These are phyloP conservation scores for Thinopyrum obtusiflorum DNA, from an alignment of 202 grass and related monocot species.

Conservation along the genomic window DNA sequence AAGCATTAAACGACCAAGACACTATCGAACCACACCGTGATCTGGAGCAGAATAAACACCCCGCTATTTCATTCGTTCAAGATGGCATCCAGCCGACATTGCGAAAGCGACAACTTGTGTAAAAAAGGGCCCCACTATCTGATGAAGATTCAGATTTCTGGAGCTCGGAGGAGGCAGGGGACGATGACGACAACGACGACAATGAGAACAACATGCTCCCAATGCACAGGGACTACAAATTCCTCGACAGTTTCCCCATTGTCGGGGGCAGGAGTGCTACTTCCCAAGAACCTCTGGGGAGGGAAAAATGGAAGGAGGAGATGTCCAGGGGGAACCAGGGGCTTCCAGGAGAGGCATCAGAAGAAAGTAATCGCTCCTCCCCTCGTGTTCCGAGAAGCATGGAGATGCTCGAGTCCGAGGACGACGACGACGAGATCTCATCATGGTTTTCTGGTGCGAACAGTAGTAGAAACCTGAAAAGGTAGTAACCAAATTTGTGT, in stretches of 20 bases:
- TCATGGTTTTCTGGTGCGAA: constrained; percentile 34
- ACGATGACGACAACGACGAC: not conserved
- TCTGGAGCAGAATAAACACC: constrained; percentile 36
- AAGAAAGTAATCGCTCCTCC: constrained; percentile 10
- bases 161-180: constrained; percentile 40
- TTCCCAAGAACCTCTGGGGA: constrained; percentile 54
- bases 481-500: not conserved
- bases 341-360: not conserved
- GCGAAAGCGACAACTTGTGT: constrained; percentile 18
- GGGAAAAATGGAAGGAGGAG: constrained; percentile 76
- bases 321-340: constrained; percentile 56
- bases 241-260: constrained; percentile 75
- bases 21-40: constrained; percentile 18
- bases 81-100: constrained; percentile 25
- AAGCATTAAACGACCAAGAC: constrained; percentile 66
- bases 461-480: constrained; percentile 17
- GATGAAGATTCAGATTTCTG: constrained; percentile 56
- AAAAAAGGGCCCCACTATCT: constrained; percentile 31
- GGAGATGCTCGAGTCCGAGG: constrained; percentile 35
- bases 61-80: constrained; percentile 67
- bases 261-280: constrained; percentile 52
- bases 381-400: constrained; percentile 41
- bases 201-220: not conserved
- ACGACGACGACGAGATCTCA: constrained; percentile 43
- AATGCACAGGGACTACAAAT: constrained; percentile 27